Evolutionary conservation across 2,329 filamentous ascomycete genomes (phyloP), one percentile per base, ranked within the genome.

Genomic region (Herpotrichia juniperi): DNA sequence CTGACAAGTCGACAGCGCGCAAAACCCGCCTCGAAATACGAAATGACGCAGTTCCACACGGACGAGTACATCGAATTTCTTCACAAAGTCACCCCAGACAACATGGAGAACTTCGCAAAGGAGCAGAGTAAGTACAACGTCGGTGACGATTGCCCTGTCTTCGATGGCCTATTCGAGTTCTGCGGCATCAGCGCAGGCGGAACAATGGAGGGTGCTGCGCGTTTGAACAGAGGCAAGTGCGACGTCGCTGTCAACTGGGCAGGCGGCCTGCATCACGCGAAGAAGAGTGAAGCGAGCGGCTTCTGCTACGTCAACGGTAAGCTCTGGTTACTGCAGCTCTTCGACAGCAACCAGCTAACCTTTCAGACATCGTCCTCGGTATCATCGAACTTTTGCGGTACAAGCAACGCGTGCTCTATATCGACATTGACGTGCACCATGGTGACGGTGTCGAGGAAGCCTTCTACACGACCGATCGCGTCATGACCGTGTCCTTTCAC

Each of bases 71-170:
- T 89, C 67, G 86, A 89, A 50, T 89, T 89, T 67, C 78, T 89
- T 37, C 84, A 85, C 56, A 96, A 96, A 66, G 94, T 99, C 49
- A 97, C 94, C 0, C 96, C 94, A 1, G 94, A 99, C 78, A 99
- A 99, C 72, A 97, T 97, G 91, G 96, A 99, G 64, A 85, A 84
- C 59, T 97, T 91, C 70, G 84, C 88, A 63, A 90, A 93, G 64
- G 94, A 99, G 73, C 93, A 97, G 73, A 88, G 90, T 84, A 85
- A 81, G 76, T 80, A 87, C 75, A 88, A 88, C 54, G 85, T 88
- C 50, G 86, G 86, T 48, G 86, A 81, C 51, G 79, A 81, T 54
- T 81, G 79, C 61, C 86, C 86, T 1, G 86, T 89, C 0, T 89
- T 89, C 55, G 86, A 89, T 61, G 86, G 86, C 14, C 76, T 89